Evolutionary conservation across 164 flowering plant species (phyloP).

Genomic region (Brasenia schreberi): DNA sequence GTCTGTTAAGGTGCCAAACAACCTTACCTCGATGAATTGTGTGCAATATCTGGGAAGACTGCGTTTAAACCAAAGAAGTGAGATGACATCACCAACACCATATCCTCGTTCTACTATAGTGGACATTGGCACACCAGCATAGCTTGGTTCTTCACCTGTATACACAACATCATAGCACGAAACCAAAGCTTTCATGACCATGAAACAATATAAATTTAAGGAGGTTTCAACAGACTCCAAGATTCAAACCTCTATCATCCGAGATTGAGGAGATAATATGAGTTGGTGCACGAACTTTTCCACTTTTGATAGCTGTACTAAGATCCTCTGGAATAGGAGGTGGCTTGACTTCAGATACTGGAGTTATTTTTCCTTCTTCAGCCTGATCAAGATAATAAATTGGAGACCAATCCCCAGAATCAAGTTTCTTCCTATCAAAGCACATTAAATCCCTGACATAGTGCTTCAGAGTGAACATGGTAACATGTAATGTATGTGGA

Average conservation of each 20-base stretch:
- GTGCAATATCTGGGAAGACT: slow-evolving; percentile 95
- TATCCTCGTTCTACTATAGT: slow-evolving; percentile 77
- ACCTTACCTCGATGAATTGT: slow-evolving; percentile 65
- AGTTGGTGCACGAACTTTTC: slow-evolving; percentile 99
- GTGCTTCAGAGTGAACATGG: not conserved
- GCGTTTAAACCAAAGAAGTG: slow-evolving; percentile 93
- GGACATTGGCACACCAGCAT: slow-evolving; percentile 95
- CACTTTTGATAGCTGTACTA: slow-evolving; percentile 78
- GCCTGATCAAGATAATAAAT: slow-evolving; percentile 19
- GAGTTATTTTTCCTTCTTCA: slow-evolving; percentile 66
- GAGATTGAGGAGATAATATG: slow-evolving; percentile 96
- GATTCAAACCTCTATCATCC: slow-evolving; percentile 79
- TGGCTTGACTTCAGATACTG: slow-evolving; percentile 74
- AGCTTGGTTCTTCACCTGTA: slow-evolving; percentile 88
- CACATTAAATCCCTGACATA: not conserved
- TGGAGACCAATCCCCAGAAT: not conserved
- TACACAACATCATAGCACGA: not conserved
- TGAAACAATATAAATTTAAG: not conserved
- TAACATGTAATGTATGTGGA: not conserved
- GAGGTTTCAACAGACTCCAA: not conserved
- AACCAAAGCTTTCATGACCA: not conserved
- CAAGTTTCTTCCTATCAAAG: not conserved
- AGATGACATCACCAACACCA: slow-evolving; percentile 93
- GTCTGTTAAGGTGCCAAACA: not conserved
- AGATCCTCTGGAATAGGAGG: slow-evolving; percentile 99